A percentile compares a stretch with the other conserved stretches of the same genome.
Conservation (phyloP, 257 asterid species). For the Perilla frutescens region DNA sequence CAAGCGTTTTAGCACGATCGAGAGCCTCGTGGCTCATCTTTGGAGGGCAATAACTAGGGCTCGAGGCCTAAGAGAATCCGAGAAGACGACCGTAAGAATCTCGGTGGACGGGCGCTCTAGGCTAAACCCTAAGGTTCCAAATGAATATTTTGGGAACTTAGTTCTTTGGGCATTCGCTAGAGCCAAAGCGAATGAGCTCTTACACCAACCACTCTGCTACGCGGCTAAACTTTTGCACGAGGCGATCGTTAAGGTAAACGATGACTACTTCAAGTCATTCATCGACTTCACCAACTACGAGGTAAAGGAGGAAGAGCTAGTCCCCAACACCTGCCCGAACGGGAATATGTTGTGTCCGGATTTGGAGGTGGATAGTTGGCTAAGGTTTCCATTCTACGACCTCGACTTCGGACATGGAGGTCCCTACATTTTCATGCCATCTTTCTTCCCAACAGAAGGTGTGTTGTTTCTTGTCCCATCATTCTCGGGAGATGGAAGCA, state of each 20-base stretch:
- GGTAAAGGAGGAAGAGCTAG: slow-evolving; percentile 51
- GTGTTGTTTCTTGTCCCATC: slow-evolving; percentile 67
- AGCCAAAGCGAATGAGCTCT: slow-evolving; percentile 52
- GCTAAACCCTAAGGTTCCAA: slow-evolving; percentile 60
- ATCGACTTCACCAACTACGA: slow-evolving; percentile 61
- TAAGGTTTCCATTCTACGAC: slow-evolving; percentile 77
- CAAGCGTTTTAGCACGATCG: slow-evolving; percentile 66
- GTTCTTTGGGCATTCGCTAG: slow-evolving; percentile 81
- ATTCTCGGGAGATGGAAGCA: slow-evolving; percentile 66
- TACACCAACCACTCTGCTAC: slow-evolving; percentile 51
- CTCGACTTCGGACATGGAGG: slow-evolving; percentile 73
- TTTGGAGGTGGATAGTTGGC: slow-evolving; percentile 76
- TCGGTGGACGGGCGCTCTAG: slow-evolving; percentile 81
- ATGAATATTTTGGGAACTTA: slow-evolving; percentile 74
- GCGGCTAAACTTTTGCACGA: slow-evolving; percentile 73
- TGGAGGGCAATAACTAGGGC: slow-evolving; percentile 76
- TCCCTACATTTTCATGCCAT: slow-evolving; percentile 71
- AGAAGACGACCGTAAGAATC: slow-evolving; percentile 59
- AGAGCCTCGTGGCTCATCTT: slow-evolving; percentile 76
- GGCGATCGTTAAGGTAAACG: slow-evolving; percentile 52
- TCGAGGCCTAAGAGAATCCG: slow-evolving; percentile 52
- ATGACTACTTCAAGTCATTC: slow-evolving; percentile 71
- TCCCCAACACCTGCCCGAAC: slow-evolving; percentile 38
- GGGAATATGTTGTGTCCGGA: slow-evolving; percentile 58
- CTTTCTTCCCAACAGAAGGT: slow-evolving; percentile 67